Conservation (phyloP, 768 basidiomycete species). For the Tremella mesenterica region DNA sequence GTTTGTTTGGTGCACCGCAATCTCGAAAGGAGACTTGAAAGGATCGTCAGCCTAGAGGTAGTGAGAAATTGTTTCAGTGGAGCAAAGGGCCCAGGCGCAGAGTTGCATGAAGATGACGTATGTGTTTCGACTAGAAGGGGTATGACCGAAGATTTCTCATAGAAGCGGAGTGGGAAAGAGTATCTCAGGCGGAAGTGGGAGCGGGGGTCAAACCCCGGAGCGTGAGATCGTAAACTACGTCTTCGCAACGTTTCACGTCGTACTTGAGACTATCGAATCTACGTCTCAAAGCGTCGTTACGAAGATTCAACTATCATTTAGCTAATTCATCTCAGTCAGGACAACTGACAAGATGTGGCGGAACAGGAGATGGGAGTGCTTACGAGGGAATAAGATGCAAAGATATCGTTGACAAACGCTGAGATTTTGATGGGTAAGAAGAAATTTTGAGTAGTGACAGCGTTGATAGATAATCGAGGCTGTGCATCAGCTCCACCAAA, state of each 20-base stretch:
- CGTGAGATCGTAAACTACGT: conserved; percentile 47
- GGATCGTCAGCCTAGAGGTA: too few species aligned
- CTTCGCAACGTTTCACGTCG: conserved; percentile 47
- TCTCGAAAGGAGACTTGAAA: too few species aligned
- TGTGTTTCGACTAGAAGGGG: too few species aligned
- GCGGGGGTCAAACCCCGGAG: conserved; percentile 3
- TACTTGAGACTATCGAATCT: conserved; percentile 48
- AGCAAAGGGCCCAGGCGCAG: too few species aligned
- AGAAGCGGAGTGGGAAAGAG: too few species aligned
- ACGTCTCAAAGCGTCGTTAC: conserved; percentile 47
- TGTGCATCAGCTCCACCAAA: conserved; percentile 3
- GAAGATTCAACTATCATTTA: conserved; percentile 49
- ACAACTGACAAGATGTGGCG: neutral
- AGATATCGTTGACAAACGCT: conserved; percentile 47
- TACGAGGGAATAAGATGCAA: conserved; percentile 44
- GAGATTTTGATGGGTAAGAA: conserved; percentile 44
- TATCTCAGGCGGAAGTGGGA: too few species aligned
- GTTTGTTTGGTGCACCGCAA: too few species aligned
- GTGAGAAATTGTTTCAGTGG: too few species aligned
- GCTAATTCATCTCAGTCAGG: conserved; percentile 18
- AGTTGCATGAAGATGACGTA: too few species aligned
- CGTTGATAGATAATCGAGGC: conserved; percentile 44
- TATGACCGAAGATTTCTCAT: too few species aligned
- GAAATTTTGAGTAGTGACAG: conserved; percentile 47
- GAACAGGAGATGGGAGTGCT: conserved; percentile 1